Base-by-base conservation (phyloP, 2,329 filamentous ascomycete species). In the Sporothrix mexicana region DNA sequence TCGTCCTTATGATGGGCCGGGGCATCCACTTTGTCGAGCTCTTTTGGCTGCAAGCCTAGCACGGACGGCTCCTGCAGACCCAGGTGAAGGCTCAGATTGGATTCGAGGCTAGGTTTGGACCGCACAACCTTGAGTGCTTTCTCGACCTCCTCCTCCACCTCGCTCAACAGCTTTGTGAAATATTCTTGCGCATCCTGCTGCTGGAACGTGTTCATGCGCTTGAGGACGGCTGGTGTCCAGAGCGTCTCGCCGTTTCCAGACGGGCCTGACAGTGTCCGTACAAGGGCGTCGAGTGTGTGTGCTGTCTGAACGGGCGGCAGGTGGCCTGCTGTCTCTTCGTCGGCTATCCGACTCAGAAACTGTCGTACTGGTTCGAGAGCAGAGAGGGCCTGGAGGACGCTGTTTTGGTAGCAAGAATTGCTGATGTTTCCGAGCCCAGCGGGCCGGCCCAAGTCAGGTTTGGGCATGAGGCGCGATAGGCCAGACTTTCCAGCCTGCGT, bases 141-240 rank as follows among this genome's bases (percentile, higher is more conserved):
- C 23, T 85, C 83, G 55, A 93, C 85, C 78, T 97, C 93, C 78
- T 91, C 92, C 78, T 98, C 93, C 41, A 97, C 85, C 77, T 95
- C 91, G 76, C 95, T 94, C 66, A 98, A 82, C 15, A 99, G 86
- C 78, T 95, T 97, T 17, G 94, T 95, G 78, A 93, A 98, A 80
- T 98, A 99, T 81, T 99, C 96, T 79, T 98, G 96, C 5, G 96
- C 96, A 82, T 99, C 96, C 81, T 99, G 96, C 80, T 98, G 96
- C 77, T 97, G 93, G 89, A 93, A 97, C 43, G 93, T 97, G 81
- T 92, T 95, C 91, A 98, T 97, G 10, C 91, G 95, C 81, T 97
- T 97, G 62, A 98, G 84, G 71, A 92, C 89, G 0, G 88, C 84
- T 0, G 93, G 93, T 7, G 94, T 94, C 93, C 93, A 97, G 15